phyloP scores from a whole-genome alignment of 176 grass and related monocot genomes.

The Aegilops umbellulata region DNA sequence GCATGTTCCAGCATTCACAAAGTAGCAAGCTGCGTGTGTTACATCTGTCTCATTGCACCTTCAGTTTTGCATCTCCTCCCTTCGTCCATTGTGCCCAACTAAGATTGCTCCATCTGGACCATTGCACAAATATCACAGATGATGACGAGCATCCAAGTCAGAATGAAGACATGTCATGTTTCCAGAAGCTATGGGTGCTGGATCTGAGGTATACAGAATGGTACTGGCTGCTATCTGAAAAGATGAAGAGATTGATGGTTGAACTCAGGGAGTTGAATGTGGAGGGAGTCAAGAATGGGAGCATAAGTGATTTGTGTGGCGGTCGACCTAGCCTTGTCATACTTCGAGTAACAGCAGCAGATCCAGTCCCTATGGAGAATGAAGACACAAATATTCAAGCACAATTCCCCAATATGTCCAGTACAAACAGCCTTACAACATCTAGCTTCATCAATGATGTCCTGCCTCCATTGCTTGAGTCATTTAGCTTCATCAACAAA shows the following conservation, averaged over 20 bases:
- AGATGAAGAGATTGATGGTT: not conserved
- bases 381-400: not conserved
- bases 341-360: not conserved
- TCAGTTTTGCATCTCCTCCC: conserved; percentile 27
- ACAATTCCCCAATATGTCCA: not conserved
- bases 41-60: not conserved
- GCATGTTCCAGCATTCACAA: not conserved
- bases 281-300: not conserved
- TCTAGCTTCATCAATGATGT: too few species aligned
- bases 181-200: not conserved
- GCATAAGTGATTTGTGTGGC: not conserved
- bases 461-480: not conserved
- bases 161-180: not conserved
- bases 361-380: too few species aligned
- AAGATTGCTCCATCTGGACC: conserved; percentile 16
- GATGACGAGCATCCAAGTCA: not conserved
- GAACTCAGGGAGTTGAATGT: conserved; percentile 6
- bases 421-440: too few species aligned
- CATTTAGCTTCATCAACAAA: not conserved
- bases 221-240: not conserved
- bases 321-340: not conserved
- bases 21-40: too few species aligned
- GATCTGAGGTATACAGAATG: not conserved
- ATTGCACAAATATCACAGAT: not conserved
- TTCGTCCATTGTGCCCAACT: not conserved